Evolutionary conservation across 2,329 filamentous ascomycete species (phyloP).

Genomic region (Tolypocladium paradoxum): DNA sequence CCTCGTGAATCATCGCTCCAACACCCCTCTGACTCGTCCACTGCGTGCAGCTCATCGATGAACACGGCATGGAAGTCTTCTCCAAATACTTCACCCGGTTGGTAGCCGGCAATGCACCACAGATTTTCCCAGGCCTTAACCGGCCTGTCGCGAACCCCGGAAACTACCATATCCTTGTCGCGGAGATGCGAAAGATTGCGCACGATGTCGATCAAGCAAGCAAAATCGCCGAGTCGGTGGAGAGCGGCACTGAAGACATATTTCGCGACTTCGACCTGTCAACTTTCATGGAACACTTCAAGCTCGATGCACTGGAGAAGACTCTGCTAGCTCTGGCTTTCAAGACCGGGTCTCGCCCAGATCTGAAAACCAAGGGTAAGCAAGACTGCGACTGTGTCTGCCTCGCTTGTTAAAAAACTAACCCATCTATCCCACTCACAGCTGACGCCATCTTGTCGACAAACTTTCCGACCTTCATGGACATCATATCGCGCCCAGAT

Average conservation of each 20-base stretch:
- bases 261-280: conserved; percentile 96
- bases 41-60: conserved; percentile 68
- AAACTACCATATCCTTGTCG: conserved; percentile 71
- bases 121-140: conserved; percentile 76
- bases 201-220: conserved; percentile 71
- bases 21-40: conserved; percentile 8
- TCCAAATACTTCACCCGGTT: conserved; percentile 91
- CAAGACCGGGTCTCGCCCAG: conserved; percentile 67
- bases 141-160: conserved; percentile 64
- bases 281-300: conserved; percentile 92
- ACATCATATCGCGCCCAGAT: conserved; percentile 58
- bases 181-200: conserved; percentile 78
- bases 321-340: conserved; percentile 81
- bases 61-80: conserved; percentile 98
- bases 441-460: conserved; percentile 83
- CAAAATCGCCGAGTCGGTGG: conserved; percentile 89
- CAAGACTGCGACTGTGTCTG: conserved; percentile 1
- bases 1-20: neutral
- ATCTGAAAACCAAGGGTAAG: conserved; percentile 82
- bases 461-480: conserved; percentile 67
- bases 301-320: conserved; percentile 79
- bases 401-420: conserved; percentile 33
- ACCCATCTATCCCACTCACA: conserved; percentile 27
- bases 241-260: conserved; percentile 80
- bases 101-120: conserved; percentile 78